Conservation (phyloP, 1,284 basidiomycete species). For the Cutaneotrichosporon sp. region DNA sequence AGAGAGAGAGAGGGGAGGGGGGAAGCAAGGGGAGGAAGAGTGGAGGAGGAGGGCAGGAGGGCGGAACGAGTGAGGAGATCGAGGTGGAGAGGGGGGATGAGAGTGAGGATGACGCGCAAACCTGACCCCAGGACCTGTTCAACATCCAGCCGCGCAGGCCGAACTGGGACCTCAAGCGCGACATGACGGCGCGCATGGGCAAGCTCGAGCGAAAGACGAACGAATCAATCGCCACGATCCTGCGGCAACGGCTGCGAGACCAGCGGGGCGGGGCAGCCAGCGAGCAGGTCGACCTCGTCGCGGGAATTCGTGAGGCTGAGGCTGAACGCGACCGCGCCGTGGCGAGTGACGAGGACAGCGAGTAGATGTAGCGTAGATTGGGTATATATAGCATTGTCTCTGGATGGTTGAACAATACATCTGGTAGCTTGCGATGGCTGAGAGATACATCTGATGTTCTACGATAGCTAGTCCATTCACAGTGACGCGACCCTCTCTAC, state of each 20-base stretch:
- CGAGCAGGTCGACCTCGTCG: constrained; percentile 48
- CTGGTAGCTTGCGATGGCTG: background rate
- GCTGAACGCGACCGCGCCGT: constrained; percentile 39
- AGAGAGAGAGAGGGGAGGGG: background rate
- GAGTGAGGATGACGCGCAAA: background rate
- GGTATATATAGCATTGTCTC: background rate
- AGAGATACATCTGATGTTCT: background rate
- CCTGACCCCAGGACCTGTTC: constrained; percentile 70
- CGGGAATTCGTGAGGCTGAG: constrained; percentile 49
- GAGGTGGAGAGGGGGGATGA: background rate
- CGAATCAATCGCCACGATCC: constrained; percentile 86
- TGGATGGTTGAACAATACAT: background rate
- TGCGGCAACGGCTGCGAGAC: constrained; percentile 55
- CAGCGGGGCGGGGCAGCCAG: constrained; percentile 43
- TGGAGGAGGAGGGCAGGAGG: background rate
- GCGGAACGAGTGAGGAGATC: background rate
- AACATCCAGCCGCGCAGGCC: constrained; percentile 95
- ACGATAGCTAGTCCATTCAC: background rate
- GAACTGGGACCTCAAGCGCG: constrained; percentile 96
- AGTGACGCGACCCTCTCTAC: background rate
- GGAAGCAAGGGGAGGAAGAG: background rate
- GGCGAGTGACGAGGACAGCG: constrained; percentile 9
- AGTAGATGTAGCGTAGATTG: constrained; percentile 10
- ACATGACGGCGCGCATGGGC: constrained; percentile 82
- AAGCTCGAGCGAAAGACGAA: constrained; percentile 88